Evolutionary conservation across 1,284 basidiomycete genomes (phyloP), one percentile per base, ranked within the genome.

Genomic region (Polyporus tsugae): DNA sequence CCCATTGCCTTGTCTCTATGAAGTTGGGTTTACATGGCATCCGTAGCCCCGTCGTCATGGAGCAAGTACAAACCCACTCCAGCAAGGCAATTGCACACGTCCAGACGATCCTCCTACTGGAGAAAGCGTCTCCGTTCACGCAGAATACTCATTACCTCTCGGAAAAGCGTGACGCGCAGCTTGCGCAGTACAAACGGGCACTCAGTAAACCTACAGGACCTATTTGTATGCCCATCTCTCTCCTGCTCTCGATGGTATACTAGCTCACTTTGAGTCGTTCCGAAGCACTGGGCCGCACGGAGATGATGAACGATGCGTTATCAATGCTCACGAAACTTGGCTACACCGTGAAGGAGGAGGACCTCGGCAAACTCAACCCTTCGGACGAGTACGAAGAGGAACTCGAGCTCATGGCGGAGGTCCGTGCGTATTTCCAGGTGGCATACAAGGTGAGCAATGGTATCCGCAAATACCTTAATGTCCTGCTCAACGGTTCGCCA

Each of bases 391-490:
- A 80, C 68, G 83, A 36, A 17, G 53, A 81, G 4, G 85, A 86
- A 70, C 73, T 88, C 19, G 70, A 80, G 33, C 77, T 86, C 39
- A 85, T 86, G 83, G 84, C 85, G 2, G 84, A 86, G 66, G 84
- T 86, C 1, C 75, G 84, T 5, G 86, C 82, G 1, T 87, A 87
- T 74, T 87, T 86, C 75, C 82, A 85, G 70, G 82, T 86, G 2
- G 74, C 83, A 1, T 84, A 84, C 74, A 85, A 84, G 82, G 85
- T 83, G 42, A n/a, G 68, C 63, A n/a, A 22, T 19, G 9, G 11
- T 38, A 57, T 35, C 7, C 53, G 3, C 35, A 13, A 13, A 49
- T n/a, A n/a, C n/a, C n/a, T n/a, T n/a, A n/a, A n/a, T n/a, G n/a
- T n/a, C n/a, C n/a, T n/a, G n/a, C 29, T 22, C 1, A 22, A 22